Evolutionary conservation across 2,329 filamentous ascomycete genomes (phyloP).

Genomic region (Botryotinia convoluta): DNA sequence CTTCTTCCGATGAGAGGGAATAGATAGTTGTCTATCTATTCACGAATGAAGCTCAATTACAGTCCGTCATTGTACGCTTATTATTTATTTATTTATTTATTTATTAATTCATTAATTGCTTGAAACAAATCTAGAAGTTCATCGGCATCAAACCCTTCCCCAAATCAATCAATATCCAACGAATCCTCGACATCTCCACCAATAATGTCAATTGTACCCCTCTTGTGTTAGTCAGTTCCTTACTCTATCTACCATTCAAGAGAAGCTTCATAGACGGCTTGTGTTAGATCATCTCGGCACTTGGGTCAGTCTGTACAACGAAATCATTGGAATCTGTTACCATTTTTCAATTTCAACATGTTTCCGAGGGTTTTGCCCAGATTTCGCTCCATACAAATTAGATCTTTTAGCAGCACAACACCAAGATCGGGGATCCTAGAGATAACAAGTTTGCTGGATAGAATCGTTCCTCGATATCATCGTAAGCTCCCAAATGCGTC

Average conservation of each 20-base stretch:
- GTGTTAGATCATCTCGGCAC: constrained; percentile 3
- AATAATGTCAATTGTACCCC: background rate
- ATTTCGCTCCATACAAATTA: constrained; percentile 17
- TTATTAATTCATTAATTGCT: no score
- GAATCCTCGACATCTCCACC: background rate
- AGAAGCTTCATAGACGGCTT: background rate
- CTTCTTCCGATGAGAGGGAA: background rate
- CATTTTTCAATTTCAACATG: constrained; percentile 23
- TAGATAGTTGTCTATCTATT: background rate
- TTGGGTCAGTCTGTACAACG: constrained; percentile 2
- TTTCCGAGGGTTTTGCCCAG: constrained; percentile 24
- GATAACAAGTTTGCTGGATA: constrained; percentile 49
- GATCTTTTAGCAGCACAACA: constrained; percentile 50
- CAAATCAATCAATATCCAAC: background rate
- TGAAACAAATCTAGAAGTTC: background rate
- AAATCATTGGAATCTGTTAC: background rate
- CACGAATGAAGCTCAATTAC: background rate
- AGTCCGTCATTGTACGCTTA: background rate
- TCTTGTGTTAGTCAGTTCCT: background rate
- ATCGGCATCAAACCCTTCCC: background rate
- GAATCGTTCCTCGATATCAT: constrained; percentile 62
- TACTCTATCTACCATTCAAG: background rate
- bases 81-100: no score
- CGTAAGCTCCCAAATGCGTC: constrained; percentile 42
- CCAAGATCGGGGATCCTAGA: constrained; percentile 49